phyloP scores from a whole-genome alignment of 441 rosid species.

The Sinapis alba region DNA sequence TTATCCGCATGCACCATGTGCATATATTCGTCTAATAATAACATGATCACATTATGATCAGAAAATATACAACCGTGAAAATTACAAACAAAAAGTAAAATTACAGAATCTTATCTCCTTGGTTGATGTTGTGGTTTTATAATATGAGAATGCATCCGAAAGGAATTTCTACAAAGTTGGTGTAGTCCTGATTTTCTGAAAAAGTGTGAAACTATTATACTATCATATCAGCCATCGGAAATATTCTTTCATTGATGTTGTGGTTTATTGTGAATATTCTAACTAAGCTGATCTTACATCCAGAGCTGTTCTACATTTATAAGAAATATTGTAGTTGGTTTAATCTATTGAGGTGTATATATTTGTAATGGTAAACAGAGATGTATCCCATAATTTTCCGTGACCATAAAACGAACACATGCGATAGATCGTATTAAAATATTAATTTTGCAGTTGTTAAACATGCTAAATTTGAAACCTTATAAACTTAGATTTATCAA shows the following conservation, averaged over 20 bases:
- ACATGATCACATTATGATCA: slow-evolving; percentile 1
- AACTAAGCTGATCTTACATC: background rate
- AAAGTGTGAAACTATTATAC: background rate
- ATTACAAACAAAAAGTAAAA: background rate
- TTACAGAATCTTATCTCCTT: slow-evolving; percentile 22
- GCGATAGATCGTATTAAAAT: background rate
- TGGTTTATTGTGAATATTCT: background rate
- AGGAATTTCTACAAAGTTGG: background rate
- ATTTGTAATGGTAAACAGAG: background rate
- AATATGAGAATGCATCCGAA: background rate
- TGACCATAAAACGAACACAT: background rate
- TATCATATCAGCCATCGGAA: background rate
- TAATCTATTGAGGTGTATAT: background rate
- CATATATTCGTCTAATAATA: slow-evolving; percentile 22
- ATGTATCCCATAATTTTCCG: background rate
- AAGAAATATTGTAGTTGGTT: background rate
- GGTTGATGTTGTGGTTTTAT: slow-evolving; percentile 11
- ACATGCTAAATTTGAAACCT: too few relatives aligned
- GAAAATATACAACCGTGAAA: background rate
- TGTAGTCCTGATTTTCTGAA: background rate
- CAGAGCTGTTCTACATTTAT: background rate
- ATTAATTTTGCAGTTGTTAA: background rate
- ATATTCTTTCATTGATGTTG: background rate
- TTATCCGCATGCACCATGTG: slow-evolving; percentile 17
- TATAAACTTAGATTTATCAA: too few relatives aligned